phyloP scores from a whole-genome alignment of 2,329 filamentous ascomycete species.

The Ampelomyces quisqualis region DNA sequence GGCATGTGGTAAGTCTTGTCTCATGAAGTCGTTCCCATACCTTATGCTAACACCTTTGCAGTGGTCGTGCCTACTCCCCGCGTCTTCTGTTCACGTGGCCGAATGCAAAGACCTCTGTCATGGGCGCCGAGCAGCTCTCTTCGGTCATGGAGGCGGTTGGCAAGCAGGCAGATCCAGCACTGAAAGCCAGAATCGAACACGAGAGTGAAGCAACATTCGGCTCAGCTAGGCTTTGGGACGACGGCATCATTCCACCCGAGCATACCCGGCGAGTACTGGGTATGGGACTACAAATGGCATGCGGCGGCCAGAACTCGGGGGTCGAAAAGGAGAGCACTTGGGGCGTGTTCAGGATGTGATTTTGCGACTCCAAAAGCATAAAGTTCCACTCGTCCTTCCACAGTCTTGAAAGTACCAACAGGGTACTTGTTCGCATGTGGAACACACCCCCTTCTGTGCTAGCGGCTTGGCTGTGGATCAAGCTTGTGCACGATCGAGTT shows the following conservation, averaged over 20 bases:
- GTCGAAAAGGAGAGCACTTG: slow-evolving; percentile 40
- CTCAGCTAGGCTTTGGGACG: slow-evolving; percentile 82
- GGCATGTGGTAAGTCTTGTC: slow-evolving; percentile 75
- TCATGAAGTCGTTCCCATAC: no score
- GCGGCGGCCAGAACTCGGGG: slow-evolving; percentile 42
- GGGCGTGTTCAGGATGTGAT: slow-evolving; percentile 47
- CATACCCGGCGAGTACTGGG: slow-evolving; percentile 53
- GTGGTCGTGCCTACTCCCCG: slow-evolving; percentile 88
- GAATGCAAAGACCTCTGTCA: slow-evolving; percentile 92
- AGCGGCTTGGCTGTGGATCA: slow-evolving; percentile 5
- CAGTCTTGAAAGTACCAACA: slow-evolving; percentile 5
- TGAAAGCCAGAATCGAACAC: slow-evolving; percentile 80
- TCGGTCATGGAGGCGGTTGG: slow-evolving; percentile 95
- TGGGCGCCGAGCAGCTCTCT: slow-evolving; percentile 90
- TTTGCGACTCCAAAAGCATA: neutral
- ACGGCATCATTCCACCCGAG: slow-evolving; percentile 53
- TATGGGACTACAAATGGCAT: slow-evolving; percentile 50
- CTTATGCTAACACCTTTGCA: no score
- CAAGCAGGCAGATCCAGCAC: slow-evolving; percentile 73
- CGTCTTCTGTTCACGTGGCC: slow-evolving; percentile 97
- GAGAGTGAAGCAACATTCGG: slow-evolving; percentile 91
- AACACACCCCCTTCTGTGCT: neutral
- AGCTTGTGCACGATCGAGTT: neutral
- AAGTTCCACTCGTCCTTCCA: no score
- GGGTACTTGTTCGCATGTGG: no score